Evolutionary conservation across 2,329 filamentous ascomycete genomes (phyloP), one percentile per base, ranked within the genome.

Genomic region (Fusarium denticulatum): DNA sequence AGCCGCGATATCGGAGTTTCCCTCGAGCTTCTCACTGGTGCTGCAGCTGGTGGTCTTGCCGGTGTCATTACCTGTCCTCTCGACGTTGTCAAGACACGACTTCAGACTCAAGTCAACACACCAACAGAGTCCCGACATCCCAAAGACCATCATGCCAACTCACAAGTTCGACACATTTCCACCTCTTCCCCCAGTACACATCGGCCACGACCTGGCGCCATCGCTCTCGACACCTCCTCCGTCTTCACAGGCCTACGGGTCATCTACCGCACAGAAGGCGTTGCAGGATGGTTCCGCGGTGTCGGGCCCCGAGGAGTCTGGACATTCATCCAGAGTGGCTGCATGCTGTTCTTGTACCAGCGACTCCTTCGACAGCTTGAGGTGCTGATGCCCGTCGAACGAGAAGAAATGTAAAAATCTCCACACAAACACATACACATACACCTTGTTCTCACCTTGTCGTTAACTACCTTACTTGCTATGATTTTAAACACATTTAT

Each of bases 251-350:
- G 96, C 3, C 84, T 99, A 42, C 91, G 88, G 76, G 88, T 97
- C 73, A 97, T 99, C 77, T 99, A 98, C 84, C 91, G 89, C 75
- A 94, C 93, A 11, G 96, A 99, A 83, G 96, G 96, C 3, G 77
- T 98, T 22, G 89, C 89, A 6, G 97, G 96, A 4, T 97, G 94
- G 91, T 99, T 99, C 83, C 90, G 96, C 65, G 96, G 96, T 32
- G 96, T 99, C 4, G 96, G 96, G 0, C 96, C 96, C 4, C 90
- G 96, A 60, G 92, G 92, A 64, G 94, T 98, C 20, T 99, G 96
- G 96, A 99, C 96, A 28, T 97, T 96, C 79, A 94, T 98, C 65
- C 96, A 99, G 85, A 97, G 94, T 79, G 94, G 95, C 46, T 97
- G 94, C 74, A 98, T 98, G 96, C 86, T 98, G 80, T 95, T 98